phyloP scores from a whole-genome alignment of 2,329 filamentous ascomycete species.

The Fusarium haematococcum region DNA sequence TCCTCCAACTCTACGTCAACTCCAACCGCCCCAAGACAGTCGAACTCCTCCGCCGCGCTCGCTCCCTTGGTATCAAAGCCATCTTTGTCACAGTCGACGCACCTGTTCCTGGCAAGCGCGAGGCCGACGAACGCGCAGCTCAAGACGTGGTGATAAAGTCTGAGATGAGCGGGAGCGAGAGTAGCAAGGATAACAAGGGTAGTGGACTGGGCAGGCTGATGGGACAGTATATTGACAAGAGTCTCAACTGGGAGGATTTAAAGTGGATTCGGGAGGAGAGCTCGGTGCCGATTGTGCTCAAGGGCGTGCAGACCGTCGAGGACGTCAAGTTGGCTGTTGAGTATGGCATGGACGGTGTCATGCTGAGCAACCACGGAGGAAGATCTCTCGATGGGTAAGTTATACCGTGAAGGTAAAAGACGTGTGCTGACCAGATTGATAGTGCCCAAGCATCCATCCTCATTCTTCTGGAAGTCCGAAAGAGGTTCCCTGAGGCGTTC shows the following conservation, averaged over 20 bases:
- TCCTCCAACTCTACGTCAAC: conserved; percentile 65
- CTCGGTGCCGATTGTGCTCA: conserved; percentile 65
- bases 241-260: conserved; percentile 64
- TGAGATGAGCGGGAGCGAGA: conserved; percentile 55
- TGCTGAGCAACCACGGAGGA: conserved; percentile 70
- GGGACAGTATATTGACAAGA: conserved; percentile 63
- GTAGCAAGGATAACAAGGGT: conserved; percentile 63
- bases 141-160: conserved; percentile 56
- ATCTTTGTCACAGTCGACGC: conserved; percentile 67
- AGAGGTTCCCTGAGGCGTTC: conserved; percentile 61
- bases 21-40: conserved; percentile 61
- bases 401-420: accelerated
- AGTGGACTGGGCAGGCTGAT: conserved; percentile 65
- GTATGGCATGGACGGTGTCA: conserved; percentile 63
- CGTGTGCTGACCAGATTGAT: background rate
- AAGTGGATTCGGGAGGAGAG: conserved; percentile 61
- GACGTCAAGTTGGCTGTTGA: conserved; percentile 64
- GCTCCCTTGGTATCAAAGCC: conserved; percentile 61
- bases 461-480: conserved; percentile 64
- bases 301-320: conserved; percentile 67
- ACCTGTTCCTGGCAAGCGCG: conserved; percentile 66
- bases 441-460: conserved; percentile 59
- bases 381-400: conserved; percentile 62
- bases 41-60: conserved; percentile 54
- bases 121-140: conserved; percentile 65